Evolutionary conservation across 2,329 filamentous ascomycete species (phyloP), one percentile per base, ranked within the genome.

Genomic region (Curvularia verruculosa): DNA sequence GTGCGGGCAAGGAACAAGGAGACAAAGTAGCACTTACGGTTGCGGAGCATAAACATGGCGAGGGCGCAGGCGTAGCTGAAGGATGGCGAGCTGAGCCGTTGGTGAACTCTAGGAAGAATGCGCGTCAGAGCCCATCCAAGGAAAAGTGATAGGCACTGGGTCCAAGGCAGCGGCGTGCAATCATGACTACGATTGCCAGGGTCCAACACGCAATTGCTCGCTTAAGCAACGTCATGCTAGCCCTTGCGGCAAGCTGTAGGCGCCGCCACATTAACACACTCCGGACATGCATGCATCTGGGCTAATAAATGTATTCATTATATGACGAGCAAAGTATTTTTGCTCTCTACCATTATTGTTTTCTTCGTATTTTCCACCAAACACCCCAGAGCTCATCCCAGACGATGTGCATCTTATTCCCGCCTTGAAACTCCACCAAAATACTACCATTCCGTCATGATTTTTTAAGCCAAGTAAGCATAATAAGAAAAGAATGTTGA

Each of bases 21-120:
- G 54, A 63, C 34, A 54, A 52, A 58, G 63, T 61, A 62, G 67
- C 64, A 72, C 70, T 61, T 67, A 76, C 74, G 62, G 68, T 75
- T 76, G 37, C 74, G 71, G 66, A 77, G 74, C 74, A 77, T 76
- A 60, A 77, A 77, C 75, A 77, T 77, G 70, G 59, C 70, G 69
- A 59, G 58, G 39, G 41, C 49, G 48, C 59, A 54, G 53, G 46
- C 31, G 53, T 54, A 50, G 49, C 53, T 49, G 50, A 37, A 24
- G 18, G 49, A 26, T 48, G 19, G 47, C 34, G 47, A 50, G 66
- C 67, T 57, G 54, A 59, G 58, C 60, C 47, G 54, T 54, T 48
- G 64, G 66, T 54, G 58, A 61, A 65, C 65, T 58, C 61, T 50
- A 59, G 45, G 52, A 55, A 55, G 56, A 49, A 50, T 61, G 53